phyloP scores from a whole-genome alignment of 2,329 filamentous ascomycete species.

The Xylariaceae sp. region DNA sequence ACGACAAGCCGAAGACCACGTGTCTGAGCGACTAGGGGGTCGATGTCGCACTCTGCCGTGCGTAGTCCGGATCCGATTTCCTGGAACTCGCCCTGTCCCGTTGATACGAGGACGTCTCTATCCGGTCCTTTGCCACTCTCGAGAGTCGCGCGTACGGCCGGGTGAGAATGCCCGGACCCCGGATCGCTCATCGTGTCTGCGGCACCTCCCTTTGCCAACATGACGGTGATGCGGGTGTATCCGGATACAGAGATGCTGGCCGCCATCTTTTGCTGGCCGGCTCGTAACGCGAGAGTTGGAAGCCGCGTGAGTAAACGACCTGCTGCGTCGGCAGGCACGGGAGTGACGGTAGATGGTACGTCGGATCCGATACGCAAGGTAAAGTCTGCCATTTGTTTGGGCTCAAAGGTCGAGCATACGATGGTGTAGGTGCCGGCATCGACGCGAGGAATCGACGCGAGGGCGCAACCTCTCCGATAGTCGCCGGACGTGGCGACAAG shows the following conservation, averaged over 20 bases:
- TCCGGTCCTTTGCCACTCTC: conserved; percentile 68
- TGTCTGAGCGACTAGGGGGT: conserved; percentile 51
- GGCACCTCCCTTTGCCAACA: conserved; percentile 35
- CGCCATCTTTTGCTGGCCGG: conserved; percentile 34
- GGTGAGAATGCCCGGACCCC: conserved; percentile 25
- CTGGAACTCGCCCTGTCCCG: conserved; percentile 64
- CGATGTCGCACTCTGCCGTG: conserved; percentile 69
- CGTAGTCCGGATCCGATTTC: conserved; percentile 59
- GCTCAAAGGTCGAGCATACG: conserved; percentile 85
- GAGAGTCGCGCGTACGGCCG: conserved; percentile 61
- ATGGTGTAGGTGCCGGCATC: conserved; percentile 76
- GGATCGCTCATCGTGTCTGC: conserved; percentile 23
- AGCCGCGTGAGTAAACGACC: conserved; percentile 64
- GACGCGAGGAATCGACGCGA: conserved; percentile 57
- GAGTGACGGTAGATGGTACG: conserved; percentile 48
- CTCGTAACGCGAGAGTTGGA: conserved; percentile 44
- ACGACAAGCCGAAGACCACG: conserved; percentile 69
- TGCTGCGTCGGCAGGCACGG: conserved; percentile 67
- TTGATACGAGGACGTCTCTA: conserved; percentile 58
- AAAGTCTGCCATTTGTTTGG: conserved; percentile 70
- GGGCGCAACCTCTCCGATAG: conserved; percentile 73
- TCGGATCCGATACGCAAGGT: conserved; percentile 67
- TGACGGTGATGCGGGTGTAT: conserved; percentile 57
- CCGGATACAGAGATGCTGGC: conserved; percentile 38
- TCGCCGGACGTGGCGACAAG: conserved; percentile 81